These are phyloP conservation scores for Tulasnella sp. DNA, from an alignment of 768 basidiomycete species.

Conservation along the genomic window DNA sequence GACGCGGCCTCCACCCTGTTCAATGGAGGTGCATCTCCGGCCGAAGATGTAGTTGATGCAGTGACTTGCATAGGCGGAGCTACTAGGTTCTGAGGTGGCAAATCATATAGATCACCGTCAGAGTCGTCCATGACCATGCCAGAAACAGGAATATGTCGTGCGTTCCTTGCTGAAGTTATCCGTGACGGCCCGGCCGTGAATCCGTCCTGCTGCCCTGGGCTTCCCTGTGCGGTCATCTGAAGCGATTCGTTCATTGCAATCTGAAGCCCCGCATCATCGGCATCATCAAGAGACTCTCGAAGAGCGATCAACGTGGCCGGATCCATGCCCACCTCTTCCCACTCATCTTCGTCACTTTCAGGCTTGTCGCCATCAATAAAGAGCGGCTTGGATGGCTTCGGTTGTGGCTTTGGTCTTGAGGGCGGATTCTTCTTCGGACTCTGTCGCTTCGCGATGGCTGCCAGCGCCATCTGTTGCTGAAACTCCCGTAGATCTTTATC, in stretches of 20 bases:
- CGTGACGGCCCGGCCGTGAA: too few species aligned
- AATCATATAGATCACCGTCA: constrained; percentile 39
- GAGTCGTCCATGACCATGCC: constrained; percentile 19
- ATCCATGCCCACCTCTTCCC: neutral
- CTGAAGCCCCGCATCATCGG: constrained; percentile 5
- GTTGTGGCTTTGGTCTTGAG: constrained; percentile 31
- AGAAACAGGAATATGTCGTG: too few species aligned
- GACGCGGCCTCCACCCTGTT: constrained; percentile 4
- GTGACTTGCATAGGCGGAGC: neutral
- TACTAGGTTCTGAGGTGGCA: constrained; percentile 31
- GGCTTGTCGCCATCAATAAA: constrained; percentile 42
- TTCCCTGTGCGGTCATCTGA: neutral
- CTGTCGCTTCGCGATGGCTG: constrained; percentile 44
- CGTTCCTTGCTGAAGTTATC: neutral
- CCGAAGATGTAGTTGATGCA: neutral
- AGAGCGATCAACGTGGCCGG: constrained; percentile 8
- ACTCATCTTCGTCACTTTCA: constrained; percentile 5
- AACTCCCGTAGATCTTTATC: constrained; percentile 59
- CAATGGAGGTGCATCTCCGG: constrained; percentile 3
- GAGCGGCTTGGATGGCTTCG: constrained; percentile 35
- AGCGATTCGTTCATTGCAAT: constrained; percentile 4
- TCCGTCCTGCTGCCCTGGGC: neutral
- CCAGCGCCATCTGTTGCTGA: constrained; percentile 49
- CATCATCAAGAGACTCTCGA: constrained; percentile 6
- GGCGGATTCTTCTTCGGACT: constrained; percentile 32